Base-by-base conservation (phyloP, 2,329 filamentous ascomycete genomes). In the Cladosporium velox region DNA sequence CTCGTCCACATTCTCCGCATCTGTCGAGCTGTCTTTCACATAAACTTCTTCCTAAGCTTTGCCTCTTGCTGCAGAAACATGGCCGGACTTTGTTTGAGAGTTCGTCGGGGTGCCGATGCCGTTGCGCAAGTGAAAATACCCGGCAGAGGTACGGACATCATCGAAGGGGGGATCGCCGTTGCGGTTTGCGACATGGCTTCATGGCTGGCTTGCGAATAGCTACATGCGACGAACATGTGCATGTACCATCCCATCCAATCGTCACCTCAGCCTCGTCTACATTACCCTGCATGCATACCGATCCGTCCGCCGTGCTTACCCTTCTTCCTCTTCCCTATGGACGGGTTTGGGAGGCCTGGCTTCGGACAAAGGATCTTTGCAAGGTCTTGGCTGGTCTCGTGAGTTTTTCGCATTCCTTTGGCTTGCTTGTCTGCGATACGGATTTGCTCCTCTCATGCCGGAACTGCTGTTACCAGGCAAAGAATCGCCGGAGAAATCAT, bases 321-420 rank as follows among this genome's bases (percentile, higher is more conserved):
- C 34, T 28, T 26, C 49, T 26, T 52, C 8, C 24, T 1, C 14
- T 14, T 41, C 32, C 55, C 55, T 41, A 15, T 41, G 55, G 55
- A 41, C 52, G 52, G 52, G 32, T 30, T 30, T 26, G 28, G 18
- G 4, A 55, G 28, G 28, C 32, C 52, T 30, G 26, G 52, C 15
- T 55, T 24, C 55, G 55, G 34, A 58, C 21, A 58, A 58, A 58
- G 55, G 21, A 34, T 58, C 30, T 58, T 58, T 58, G 55, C 55
- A 58, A 24, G 34, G 14, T 14, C 55, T 58, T 41, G 34, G n/a
- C 24, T 41, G 55, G 4, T 47, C 21, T 1, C n/a, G 41, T 21
- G 41, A 18, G 41, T 2, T 8, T 47, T 24, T 47, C 4, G n/a
- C 41, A 47, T 47, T 47, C 41, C 41, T 47, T 1, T 47, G 41